Percentiles rank a stretch among this genome's conserved stretches.
Conservation (phyloP, 805 yeast genomes). For the Pichia rugopelliculosa region DNA sequence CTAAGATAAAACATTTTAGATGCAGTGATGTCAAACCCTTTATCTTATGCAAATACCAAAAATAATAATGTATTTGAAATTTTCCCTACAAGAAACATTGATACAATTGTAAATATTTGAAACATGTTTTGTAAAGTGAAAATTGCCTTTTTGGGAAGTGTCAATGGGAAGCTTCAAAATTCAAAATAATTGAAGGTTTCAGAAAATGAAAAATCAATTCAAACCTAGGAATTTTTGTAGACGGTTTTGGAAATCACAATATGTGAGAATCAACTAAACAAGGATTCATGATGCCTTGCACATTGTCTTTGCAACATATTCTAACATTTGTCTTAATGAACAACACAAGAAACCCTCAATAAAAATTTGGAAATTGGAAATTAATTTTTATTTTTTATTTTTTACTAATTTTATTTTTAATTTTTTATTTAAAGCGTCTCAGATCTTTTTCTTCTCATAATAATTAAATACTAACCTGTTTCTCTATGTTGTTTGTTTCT, state of each 20-base stretch:
- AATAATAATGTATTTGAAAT: background rate
- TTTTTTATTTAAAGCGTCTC: too few species aligned
- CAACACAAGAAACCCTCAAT: background rate
- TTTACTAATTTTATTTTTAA: too few species aligned
- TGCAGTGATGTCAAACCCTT: background rate
- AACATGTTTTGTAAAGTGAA: background rate
- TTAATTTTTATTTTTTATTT: background rate
- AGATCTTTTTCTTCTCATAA: too few species aligned
- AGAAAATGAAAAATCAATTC: too few species aligned
- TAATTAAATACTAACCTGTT: too few species aligned
- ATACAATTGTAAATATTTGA: background rate
- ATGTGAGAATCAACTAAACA: too few species aligned
- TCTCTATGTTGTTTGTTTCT: background rate
- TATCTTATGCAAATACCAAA: background rate
- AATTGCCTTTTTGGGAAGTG: slow-evolving; percentile 6
- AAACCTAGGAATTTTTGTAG: too few species aligned
- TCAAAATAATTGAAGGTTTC: background rate
- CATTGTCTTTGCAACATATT: too few species aligned
- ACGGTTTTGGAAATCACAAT: too few species aligned
- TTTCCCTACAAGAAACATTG: background rate
- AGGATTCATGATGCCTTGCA: too few species aligned
- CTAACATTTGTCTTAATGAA: too few species aligned
- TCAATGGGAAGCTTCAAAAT: slow-evolving; percentile 1
- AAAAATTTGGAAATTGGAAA: background rate
- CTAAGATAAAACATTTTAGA: background rate